phyloP scores from a whole-genome alignment of 768 basidiomycete species.

The Boletus bicolor region DNA sequence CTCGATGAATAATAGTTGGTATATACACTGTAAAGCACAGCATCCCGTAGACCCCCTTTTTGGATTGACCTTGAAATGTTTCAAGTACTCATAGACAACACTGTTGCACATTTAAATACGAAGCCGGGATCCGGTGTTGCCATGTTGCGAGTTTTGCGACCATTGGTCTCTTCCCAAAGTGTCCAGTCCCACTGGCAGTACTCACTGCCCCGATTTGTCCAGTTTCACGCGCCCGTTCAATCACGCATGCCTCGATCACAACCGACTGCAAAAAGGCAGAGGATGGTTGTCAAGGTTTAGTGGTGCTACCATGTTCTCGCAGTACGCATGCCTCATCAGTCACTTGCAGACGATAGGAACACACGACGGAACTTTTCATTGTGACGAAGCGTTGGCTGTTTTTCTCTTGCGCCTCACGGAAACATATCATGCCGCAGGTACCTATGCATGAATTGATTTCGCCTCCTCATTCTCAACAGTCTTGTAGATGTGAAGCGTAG shows the following conservation, averaged over 20 bases:
- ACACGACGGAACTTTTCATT: slow-evolving; percentile 94
- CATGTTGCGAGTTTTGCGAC: slow-evolving; percentile 1
- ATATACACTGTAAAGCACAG: slow-evolving; percentile 22
- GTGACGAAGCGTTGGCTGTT: slow-evolving; percentile 94
- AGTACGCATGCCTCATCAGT: not conserved
- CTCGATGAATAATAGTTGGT: slow-evolving; percentile 19
- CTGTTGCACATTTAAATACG: not conserved
- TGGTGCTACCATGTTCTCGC: slow-evolving; percentile 4
- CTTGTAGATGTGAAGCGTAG: slow-evolving; percentile 61
- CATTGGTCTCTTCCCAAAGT: not conserved
- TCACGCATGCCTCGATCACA: slow-evolving; percentile 22
- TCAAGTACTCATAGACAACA: not conserved
- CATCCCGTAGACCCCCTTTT: slow-evolving; percentile 15
- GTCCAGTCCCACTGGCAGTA: not conserved
- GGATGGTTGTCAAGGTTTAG: slow-evolving; percentile 41
- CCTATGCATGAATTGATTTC: slow-evolving; percentile 13
- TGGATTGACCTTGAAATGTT: not conserved
- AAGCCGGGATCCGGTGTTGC: not conserved
- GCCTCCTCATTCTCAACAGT: not conserved
- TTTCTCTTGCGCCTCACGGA: slow-evolving; percentile 80
- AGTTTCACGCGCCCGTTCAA: not conserved
- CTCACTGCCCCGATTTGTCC: not conserved
- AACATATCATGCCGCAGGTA: slow-evolving; percentile 74
- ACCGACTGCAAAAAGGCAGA: slow-evolving; percentile 40
- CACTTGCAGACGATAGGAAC: slow-evolving; percentile 75